phyloP scores from a whole-genome alignment of 345 rosid genomes.

The Populus euphratica region DNA sequence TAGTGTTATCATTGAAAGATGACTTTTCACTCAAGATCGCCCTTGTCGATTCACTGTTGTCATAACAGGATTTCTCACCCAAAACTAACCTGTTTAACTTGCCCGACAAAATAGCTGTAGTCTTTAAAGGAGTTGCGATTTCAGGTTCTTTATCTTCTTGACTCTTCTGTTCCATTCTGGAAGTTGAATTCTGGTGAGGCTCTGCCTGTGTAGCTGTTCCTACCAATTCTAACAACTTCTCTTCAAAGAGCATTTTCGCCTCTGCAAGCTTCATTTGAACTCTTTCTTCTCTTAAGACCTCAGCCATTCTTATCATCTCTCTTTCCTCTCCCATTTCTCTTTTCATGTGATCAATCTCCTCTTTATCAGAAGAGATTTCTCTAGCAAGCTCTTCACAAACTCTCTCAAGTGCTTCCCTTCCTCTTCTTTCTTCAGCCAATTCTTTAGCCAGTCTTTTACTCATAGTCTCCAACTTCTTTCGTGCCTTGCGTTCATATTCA shows the following conservation, averaged over 20 bases:
- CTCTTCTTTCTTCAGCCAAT: slow-evolving; percentile 52
- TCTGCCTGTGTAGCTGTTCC: slow-evolving; percentile 18
- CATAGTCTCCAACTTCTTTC: slow-evolving; percentile 55
- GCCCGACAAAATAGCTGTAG: slow-evolving; percentile 25
- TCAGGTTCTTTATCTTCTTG: slow-evolving; percentile 24
- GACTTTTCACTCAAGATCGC: slow-evolving; percentile 15
- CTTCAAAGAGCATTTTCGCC: slow-evolving; percentile 66
- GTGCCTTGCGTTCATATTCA: slow-evolving; percentile 54
- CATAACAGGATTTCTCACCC: slow-evolving; percentile 19
- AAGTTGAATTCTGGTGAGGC: slow-evolving; percentile 3
- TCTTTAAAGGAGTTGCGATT: slow-evolving; percentile 21
- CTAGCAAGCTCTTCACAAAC: slow-evolving; percentile 56
- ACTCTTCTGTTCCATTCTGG: slow-evolving; percentile 13
- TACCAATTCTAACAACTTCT: slow-evolving; percentile 56
- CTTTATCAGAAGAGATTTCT: slow-evolving; percentile 44
- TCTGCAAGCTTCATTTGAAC: slow-evolving; percentile 88
- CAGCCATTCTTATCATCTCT: slow-evolving; percentile 69
- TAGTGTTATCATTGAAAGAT: slow-evolving; percentile 11
- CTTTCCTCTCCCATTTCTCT: slow-evolving; percentile 72
- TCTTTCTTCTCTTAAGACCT: slow-evolving; percentile 76
- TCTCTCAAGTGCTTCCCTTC: slow-evolving; percentile 60
- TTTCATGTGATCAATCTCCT: slow-evolving; percentile 53
- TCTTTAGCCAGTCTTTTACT: slow-evolving; percentile 67
- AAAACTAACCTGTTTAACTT: slow-evolving; percentile 29
- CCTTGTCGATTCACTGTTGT: slow-evolving; percentile 11